Evolutionary conservation across 805 yeast species (phyloP).

Genomic region (Zygoascus biomembranicola): DNA sequence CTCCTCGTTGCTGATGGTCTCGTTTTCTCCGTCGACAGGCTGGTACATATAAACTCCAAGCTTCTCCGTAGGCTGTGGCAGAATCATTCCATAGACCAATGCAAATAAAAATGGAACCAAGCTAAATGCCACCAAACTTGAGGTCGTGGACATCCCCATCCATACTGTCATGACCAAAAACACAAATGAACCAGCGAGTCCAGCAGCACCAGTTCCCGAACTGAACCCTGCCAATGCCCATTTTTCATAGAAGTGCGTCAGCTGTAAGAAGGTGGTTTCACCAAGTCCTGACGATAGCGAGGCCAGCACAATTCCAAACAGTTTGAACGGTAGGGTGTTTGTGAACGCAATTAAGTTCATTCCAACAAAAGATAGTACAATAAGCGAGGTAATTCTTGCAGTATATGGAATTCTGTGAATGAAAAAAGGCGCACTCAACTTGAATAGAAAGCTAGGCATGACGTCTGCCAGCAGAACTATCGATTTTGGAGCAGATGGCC

Average conservation of each 20-base stretch:
- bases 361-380: slow-evolving; percentile 56
- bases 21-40: slow-evolving; percentile 4
- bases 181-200: slow-evolving; percentile 64
- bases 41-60: slow-evolving; percentile 1
- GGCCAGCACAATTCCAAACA: slow-evolving; percentile 70
- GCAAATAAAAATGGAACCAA: slow-evolving; percentile 28
- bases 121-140: slow-evolving; percentile 51
- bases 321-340: slow-evolving; percentile 31
- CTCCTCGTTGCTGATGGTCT: background rate
- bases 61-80: slow-evolving; percentile 23
- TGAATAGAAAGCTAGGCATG: slow-evolving; percentile 68
- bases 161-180: slow-evolving; percentile 69
- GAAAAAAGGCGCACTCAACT: slow-evolving; percentile 70
- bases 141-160: slow-evolving; percentile 44
- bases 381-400: slow-evolving; percentile 46
- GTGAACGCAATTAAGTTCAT: slow-evolving; percentile 59
- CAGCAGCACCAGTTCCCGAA: slow-evolving; percentile 95
- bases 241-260: slow-evolving; percentile 67
- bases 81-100: slow-evolving; percentile 20
- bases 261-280: slow-evolving; percentile 77
- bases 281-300: slow-evolving; percentile 85
- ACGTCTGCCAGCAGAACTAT: slow-evolving; percentile 80
- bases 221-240: slow-evolving; percentile 78
- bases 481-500: slow-evolving; percentile 76
- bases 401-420: slow-evolving; percentile 57